Evolutionary conservation across 176 grass and related monocot genomes (phyloP), one percentile per base, ranked within the genome.

Genomic region (Eragrostis curvula): DNA sequence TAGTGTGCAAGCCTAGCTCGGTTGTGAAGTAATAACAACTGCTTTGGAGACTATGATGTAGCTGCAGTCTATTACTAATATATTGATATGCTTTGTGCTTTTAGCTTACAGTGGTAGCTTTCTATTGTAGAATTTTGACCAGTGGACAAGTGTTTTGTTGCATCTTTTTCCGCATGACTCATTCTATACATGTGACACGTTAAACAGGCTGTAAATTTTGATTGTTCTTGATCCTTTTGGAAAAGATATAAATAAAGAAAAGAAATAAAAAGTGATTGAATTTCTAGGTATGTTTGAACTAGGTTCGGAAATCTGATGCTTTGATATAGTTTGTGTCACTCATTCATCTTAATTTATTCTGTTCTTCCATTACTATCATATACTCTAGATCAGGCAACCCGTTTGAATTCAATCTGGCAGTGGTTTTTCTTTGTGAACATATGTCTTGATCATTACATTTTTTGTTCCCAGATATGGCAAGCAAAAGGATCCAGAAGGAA

Each of bases 401-500:
- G 14, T 69, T 14, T 55, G 8, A 21, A 17, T 27, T 70, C 71
- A 73, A 49, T 41, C 24, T 58, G 9, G 9, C 56, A 66, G 59
- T 66, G 39, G 39, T 49, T 80, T 39, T 67, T 29, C 23, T 44
- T 59, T 53, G 18, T 60, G 20, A 47, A 7, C 23, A 6, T 74
- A 23, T 81, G 60, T 44, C 41, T 72, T 59, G n/a, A 51, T 81
- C 49, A 72, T 59, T 65, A 55, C 47, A 70, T 79, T 63, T 9
- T 85, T 17, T 83, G 78, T 77, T 42, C 61, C 81, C 62, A 83
- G 85, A 88, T 71, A 97, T 97, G 95, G 95, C 92, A 11, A 94
- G 90, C 88, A 97, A 92, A 83, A 89, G 95, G 87, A 97, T 97
- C 81, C 92, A 94, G 80, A 97, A 94, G 86, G 95, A 94, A 42